Evolutionary conservation across 1,139 yeast genomes (phyloP).

Genomic region (Meyerozyma guilliermondii): DNA sequence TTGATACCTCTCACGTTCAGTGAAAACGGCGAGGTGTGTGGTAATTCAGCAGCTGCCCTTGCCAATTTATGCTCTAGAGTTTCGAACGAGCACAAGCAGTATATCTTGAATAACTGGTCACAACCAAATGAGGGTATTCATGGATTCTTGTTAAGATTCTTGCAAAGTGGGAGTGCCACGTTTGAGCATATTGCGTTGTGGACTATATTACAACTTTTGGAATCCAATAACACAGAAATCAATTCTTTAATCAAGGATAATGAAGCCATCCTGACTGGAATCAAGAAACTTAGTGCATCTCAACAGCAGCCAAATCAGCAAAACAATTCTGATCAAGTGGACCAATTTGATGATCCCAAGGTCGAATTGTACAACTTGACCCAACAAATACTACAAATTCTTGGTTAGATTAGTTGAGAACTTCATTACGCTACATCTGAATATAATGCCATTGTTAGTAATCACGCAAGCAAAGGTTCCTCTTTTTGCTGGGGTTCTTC

Average conservation of each 20-base stretch:
- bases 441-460: neutral
- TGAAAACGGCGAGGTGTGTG: constrained; percentile 91
- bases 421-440: neutral
- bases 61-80: constrained; percentile 94
- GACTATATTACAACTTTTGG: constrained; percentile 91
- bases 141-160: constrained; percentile 76
- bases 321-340: constrained; percentile 22
- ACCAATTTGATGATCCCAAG: constrained; percentile 57
- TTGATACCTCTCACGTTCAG: constrained; percentile 88
- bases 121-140: constrained; percentile 81
- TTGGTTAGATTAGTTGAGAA: constrained; percentile 24
- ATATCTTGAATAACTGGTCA: constrained; percentile 76
- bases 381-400: constrained; percentile 65
- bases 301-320: constrained; percentile 33
- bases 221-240: constrained; percentile 74
- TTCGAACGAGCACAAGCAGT: constrained; percentile 62
- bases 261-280: constrained; percentile 51
- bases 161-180: constrained; percentile 85
- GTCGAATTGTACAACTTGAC: constrained; percentile 71
- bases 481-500: neutral
- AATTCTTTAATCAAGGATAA: constrained; percentile 58
- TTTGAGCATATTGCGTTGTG: constrained; percentile 97
- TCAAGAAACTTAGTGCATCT: constrained; percentile 43
- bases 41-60: constrained; percentile 96
- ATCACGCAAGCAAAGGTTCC: neutral